Base-by-base conservation (phyloP, 179 eudicot genomes). In the Patellifolia procumbens region DNA sequence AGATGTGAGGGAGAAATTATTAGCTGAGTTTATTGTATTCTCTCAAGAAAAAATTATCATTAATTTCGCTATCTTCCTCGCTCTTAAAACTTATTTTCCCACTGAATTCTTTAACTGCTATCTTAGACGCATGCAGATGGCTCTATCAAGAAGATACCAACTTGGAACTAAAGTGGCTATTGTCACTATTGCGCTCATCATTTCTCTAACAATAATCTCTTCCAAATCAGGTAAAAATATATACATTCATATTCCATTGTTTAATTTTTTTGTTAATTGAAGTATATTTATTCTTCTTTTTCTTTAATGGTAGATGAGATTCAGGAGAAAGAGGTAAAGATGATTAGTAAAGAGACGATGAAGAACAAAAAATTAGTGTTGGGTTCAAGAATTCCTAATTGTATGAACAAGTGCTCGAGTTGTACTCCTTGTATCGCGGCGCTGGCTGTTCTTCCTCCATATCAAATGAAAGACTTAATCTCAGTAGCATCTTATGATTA, bases 151-250 rank as follows among this genome's bases (percentile, higher is more conserved):
- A 72, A 63, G 34, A 2, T 12, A 7, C 39, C 42, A 11, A 19
- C 29, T 26, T 60, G 16, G 55, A 28, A 51, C 71, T 13, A 35
- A 2, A 63, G 29, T 53, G 20, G 49, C 20, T 1, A 51, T n/a
- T n/a, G n/a, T 74, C 51, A 59, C 61, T 42, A 45, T 24, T 24
- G 61, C 55, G 26, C 31, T 79, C 55, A 24, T 74, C 53, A 74
- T 74, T 24, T 68, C 17, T 7, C 52, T 79, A 10, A 62, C 61
- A 4, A 45, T 56, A 22, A 13, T 59, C 20, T 34, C 78, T 72
- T 73, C 58, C 37, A 70, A 29, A 20, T 61, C 80, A 77, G 80
- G 80, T 77, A 70, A 43, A n/a, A n/a, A n/a, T n/a, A n/a, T n/a
- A n/a, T n/a, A n/a, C n/a, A n/a, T n/a, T n/a, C n/a, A n/a, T n/a